These are phyloP conservation scores for Blastocystis sp. DNA, from an alignment of 352 stramenopile genomes.

Conservation along the genomic window DNA sequence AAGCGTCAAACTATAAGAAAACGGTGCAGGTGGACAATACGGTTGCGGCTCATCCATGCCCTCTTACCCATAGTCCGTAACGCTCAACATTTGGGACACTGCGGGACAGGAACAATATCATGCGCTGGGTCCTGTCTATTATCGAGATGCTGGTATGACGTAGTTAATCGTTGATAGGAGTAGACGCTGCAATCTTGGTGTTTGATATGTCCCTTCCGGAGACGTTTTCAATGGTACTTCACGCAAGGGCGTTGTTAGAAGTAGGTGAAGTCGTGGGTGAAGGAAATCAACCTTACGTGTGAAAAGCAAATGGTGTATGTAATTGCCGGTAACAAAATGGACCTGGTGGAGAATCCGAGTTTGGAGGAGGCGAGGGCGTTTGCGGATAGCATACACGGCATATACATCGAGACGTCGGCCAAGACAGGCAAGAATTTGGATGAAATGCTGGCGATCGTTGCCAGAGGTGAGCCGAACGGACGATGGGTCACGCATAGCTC, in stretches of 20 bases:
- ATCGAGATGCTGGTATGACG: constrained; percentile 50
- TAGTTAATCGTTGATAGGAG: neutral
- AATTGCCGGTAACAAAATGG: constrained; percentile 54
- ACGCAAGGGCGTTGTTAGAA: neutral
- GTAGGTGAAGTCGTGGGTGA: constrained; percentile 58
- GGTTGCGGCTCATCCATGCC: neutral
- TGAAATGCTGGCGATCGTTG: constrained; percentile 12
- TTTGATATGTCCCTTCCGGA: constrained; percentile 52
- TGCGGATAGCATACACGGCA: constrained; percentile 43
- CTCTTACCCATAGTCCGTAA: constrained; percentile 7
- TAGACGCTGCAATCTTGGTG: constrained; percentile 60
- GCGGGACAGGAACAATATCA: constrained; percentile 65
- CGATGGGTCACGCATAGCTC: neutral
- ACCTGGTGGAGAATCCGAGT: neutral
- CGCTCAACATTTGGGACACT: constrained; percentile 61
- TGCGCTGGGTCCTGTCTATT: constrained; percentile 51
- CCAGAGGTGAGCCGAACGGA: neutral
- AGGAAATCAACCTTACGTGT: constrained; percentile 41
- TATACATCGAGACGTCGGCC: constrained; percentile 50
- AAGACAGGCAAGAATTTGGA: constrained; percentile 53
- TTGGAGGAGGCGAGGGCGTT: constrained; percentile 14
- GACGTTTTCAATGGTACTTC: constrained; percentile 56
- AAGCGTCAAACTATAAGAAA: constrained; percentile 63
- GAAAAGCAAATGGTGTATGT: constrained; percentile 57
- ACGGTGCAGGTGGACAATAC: constrained; percentile 24